Base-by-base conservation (phyloP, 2,329 filamentous ascomycete genomes). In the Calcarisporium arbuscula region DNA sequence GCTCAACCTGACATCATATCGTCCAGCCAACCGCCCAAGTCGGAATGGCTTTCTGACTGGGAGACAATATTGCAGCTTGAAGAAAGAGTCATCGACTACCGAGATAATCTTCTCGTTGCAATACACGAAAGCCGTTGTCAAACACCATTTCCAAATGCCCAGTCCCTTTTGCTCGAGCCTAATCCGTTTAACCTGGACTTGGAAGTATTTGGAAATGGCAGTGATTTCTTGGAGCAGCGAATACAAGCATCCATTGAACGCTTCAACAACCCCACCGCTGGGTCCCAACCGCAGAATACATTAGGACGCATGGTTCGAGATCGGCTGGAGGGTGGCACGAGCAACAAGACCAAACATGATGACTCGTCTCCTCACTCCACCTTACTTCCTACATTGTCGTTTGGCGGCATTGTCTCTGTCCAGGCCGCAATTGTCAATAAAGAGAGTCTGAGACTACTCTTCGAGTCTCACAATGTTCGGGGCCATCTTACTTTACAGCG, bases 401-500 rank as follows among this genome's bases (percentile, higher is more conserved):
- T 95, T 47, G 77, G 75, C 2, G 83, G 85, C 0, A 67, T 90
- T 12, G 70, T 94, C 12, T 64, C 73, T 8, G 74, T 79, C 0
- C 90, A 96, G 58, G 78, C 85, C 6, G 74, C 77, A 27, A 64
- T 94, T 1, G 71, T 95, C 23, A 92, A 89, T 45, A 76, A 77
- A 19, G 82, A 85, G 34, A 85, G 84, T 37, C 74, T 95, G 47
- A 65, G 60, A 34, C 65, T 94, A 8, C 72, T 96, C 15, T 94
- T 95, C 53, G 72, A 72, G 14, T 69, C 77, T 6, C 85, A 94
- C 51, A 66, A 77, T 8, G 60, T 98, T 5, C 73, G 77, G 12
- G 64, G 74, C 2, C 88, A 96, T 51, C 62, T 96, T 0, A 67
- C 70, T 5, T 53, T 94, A 2, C 87, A 94, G 49, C 77, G 77